These are phyloP conservation scores for Aspergillus thermomutatus DNA, from an alignment of 2,329 filamentous ascomycete genomes.

Conservation along the genomic window DNA sequence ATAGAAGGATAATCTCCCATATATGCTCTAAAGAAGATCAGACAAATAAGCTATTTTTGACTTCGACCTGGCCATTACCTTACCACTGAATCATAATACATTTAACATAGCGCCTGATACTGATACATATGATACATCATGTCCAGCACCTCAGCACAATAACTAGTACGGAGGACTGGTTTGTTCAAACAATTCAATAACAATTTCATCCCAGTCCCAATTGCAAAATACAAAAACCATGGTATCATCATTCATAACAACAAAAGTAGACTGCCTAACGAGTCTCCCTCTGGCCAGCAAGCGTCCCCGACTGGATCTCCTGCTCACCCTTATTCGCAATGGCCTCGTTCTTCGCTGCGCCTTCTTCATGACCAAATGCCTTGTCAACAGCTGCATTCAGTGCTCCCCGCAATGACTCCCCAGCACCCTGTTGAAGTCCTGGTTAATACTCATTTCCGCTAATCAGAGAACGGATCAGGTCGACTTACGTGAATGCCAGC, in stretches of 20 bases:
- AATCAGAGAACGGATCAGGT: not conserved
- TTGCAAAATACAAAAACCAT: not conserved
- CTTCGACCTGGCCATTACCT: not conserved
- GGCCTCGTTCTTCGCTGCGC: slow-evolving; percentile 33
- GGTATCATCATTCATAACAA: not conserved
- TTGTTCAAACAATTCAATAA: not conserved
- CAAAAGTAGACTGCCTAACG: not conserved
- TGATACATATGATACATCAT: not conserved
- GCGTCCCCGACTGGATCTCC: slow-evolving; percentile 32
- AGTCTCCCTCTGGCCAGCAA: slow-evolving; percentile 9
- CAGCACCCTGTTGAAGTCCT: slow-evolving; percentile 30
- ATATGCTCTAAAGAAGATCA: not conserved
- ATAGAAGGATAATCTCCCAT: not conserved
- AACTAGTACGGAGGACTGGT: too few species aligned
- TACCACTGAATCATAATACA: not conserved
- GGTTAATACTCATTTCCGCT: not conserved
- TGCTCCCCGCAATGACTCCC: slow-evolving; percentile 40
- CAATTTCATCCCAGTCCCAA: not conserved
- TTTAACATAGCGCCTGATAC: not conserved
- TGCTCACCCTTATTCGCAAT: slow-evolving; percentile 35
- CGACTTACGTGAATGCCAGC: slow-evolving; percentile 37
- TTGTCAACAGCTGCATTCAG: slow-evolving; percentile 37
- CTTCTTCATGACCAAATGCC: slow-evolving; percentile 35
- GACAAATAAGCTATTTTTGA: not conserved
- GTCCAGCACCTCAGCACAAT: not conserved